Evolutionary conservation across 306 rosid genomes (phyloP), one percentile per base, ranked within the genome.

Genomic region (Trifolium subterraneum): DNA sequence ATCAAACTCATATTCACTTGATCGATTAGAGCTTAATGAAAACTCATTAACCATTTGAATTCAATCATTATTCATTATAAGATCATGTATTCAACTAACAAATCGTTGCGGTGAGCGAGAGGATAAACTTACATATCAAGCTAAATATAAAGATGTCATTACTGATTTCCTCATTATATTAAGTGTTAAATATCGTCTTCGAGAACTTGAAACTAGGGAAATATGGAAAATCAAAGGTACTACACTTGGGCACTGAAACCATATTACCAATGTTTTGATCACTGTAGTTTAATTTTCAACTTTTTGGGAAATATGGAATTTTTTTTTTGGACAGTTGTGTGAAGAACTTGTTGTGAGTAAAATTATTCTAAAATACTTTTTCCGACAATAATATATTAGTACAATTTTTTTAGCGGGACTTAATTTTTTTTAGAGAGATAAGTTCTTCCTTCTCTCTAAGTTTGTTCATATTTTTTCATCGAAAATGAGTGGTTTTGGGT

Each of bases 1-100:
- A 51, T 18, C 23, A 16, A 51, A 51, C 0, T 20, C 6, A 0
- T 10, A 9, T 10, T 4, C 13, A 4, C 10, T 19, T 9, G 14
- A 19, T 4, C 9, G 0, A 18, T 16, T 50, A 14, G 3, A 19
- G 27, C 10, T 52, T 9, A 51, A 51, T 4, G 0, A 3, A n/a
- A 48, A 8, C 16, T n/a, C 1, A n/a, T 48, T n/a, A n/a, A 48
- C n/a, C 18, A 48, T 10, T 48, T 48, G 54, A 48, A 8, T 2
- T n/a, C 20, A 48, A 48, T 7, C 22, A 15, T 48, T 22, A 39
- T 59, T 38, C 20, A 76, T n/a, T n/a, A n/a, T n/a, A n/a, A n/a
- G n/a, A n/a, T n/a, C n/a, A n/a, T n/a, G n/a, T n/a, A 39, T 59
- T 38, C 20, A 76, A 27, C 71, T 67, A 48, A 27, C 67, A 74